Evolutionary conservation across 768 basidiomycete genomes (phyloP).

Genomic region (Lactarius trivialis): DNA sequence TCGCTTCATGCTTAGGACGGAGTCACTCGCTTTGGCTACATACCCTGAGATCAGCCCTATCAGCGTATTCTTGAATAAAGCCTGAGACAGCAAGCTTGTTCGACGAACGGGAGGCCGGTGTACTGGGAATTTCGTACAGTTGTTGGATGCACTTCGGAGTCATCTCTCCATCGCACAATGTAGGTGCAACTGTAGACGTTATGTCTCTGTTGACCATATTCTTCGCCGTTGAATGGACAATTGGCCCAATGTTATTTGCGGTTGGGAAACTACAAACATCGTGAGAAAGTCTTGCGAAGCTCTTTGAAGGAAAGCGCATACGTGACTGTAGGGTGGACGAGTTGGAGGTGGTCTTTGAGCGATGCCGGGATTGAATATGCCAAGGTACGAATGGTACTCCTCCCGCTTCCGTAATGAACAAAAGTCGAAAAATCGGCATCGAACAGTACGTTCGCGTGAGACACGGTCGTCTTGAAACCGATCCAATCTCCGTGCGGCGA

Average conservation of each 20-base stretch:
- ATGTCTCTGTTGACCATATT: not conserved
- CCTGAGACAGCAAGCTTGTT: conserved; percentile 23
- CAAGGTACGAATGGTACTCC: conserved; percentile 21
- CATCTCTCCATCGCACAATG: conserved; percentile 11
- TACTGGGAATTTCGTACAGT: conserved; percentile 24
- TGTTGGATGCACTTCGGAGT: conserved; percentile 25
- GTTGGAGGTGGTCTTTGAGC: conserved; percentile 18
- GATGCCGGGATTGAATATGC: conserved; percentile 22
- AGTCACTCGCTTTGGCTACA: not conserved
- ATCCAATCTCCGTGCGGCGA: conserved; percentile 30
- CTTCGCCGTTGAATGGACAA: not conserved
- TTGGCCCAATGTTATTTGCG: not conserved
- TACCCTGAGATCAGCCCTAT: conserved; percentile 19
- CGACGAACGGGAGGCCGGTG: conserved; percentile 5
- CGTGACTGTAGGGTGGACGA: conserved; percentile 22
- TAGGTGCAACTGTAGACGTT: not conserved
- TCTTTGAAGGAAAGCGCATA: not conserved
- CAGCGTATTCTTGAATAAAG: conserved; percentile 23
- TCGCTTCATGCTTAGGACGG: not conserved
- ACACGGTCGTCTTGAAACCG: conserved; percentile 12
- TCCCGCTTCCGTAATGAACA: conserved; percentile 10
- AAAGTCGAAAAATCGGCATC: conserved; percentile 22
- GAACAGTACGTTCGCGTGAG: conserved; percentile 21
- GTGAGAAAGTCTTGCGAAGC: not conserved
- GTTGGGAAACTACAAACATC: conserved; percentile 1